phyloP scores from a whole-genome alignment of 176 grass and related monocot genomes.

The Avena sativa region DNA sequence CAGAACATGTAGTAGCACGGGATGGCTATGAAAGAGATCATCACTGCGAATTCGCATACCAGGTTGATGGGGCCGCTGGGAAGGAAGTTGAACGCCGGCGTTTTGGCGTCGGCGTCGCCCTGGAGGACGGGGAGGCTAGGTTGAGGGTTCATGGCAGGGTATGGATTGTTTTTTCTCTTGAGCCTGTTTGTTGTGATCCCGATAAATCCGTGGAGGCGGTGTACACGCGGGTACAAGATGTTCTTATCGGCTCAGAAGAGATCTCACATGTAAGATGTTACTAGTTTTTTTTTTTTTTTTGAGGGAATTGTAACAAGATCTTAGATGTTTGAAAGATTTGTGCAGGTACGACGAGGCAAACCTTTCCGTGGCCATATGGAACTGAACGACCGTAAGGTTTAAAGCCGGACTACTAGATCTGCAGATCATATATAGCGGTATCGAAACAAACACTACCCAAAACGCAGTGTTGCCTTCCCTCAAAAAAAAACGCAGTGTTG shows the following conservation, averaged over 20 bases:
- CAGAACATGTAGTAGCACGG: background rate
- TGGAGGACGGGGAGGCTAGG: background rate
- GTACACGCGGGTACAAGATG: too few species aligned
- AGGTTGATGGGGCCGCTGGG: background rate
- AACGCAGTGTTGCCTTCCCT: too few species aligned
- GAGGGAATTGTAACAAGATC: too few species aligned
- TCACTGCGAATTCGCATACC: background rate
- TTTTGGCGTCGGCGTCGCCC: background rate
- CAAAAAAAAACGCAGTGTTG: too few species aligned
- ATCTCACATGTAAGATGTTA: background rate
- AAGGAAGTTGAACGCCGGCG: background rate
- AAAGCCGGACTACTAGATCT: too few species aligned
- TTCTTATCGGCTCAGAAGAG: too few species aligned
- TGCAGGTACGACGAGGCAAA: background rate
- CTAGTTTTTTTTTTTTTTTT: too few species aligned
- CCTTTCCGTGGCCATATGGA: background rate
- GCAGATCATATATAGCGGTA: too few species aligned
- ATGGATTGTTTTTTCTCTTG: background rate
- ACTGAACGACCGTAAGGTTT: too few species aligned
- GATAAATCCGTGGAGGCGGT: background rate
- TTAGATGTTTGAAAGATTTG: background rate
- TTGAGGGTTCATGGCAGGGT: background rate
- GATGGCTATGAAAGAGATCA: background rate
- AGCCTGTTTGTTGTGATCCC: background rate
- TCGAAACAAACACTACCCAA: too few species aligned